Evolutionary conservation across 2,329 filamentous ascomycete species (phyloP).

Genomic region (Botryosphaeria dothidea): DNA sequence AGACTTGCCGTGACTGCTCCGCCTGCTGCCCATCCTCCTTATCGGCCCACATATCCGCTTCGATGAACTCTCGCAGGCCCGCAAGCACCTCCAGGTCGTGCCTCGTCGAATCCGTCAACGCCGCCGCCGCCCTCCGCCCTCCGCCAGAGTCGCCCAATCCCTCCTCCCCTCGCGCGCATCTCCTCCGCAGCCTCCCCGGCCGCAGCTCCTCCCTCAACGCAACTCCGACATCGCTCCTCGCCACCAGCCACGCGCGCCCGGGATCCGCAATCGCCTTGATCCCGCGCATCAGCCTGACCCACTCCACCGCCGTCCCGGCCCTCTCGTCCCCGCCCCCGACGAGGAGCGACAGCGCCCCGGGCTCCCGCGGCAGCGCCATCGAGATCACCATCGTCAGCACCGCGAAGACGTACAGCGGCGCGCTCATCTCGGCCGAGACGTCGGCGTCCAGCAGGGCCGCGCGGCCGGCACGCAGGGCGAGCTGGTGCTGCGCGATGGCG

Average conservation of each 20-base stretch:
- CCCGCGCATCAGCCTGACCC: neutral
- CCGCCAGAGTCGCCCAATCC: neutral
- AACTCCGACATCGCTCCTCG: neutral
- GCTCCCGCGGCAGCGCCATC: neutral
- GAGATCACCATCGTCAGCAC: neutral
- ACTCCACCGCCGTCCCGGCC: no score
- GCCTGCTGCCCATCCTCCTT: neutral
- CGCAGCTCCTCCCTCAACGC: neutral
- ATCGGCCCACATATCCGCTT: neutral
- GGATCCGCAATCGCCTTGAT: neutral
- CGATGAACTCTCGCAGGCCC: neutral
- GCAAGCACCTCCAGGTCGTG: no score
- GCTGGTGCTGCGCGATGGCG: neutral
- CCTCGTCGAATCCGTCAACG: neutral
- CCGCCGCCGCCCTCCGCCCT: neutral
- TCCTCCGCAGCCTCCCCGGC: neutral
- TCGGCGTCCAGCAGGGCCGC: no score
- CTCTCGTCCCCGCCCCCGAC: neutral
- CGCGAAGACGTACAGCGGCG: neutral
- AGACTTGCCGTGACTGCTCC: neutral
- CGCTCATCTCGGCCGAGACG: neutral
- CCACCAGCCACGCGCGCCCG: neutral
- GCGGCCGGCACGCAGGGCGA: neutral
- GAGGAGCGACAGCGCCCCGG: neutral
- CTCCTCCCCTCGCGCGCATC: no score